Percentiles rank a stretch among this genome's conserved stretches.
Evolutionary conservation across 192 early-diverging fungal species (phyloP).

Genomic region (Entomortierella chlamydospora): DNA sequence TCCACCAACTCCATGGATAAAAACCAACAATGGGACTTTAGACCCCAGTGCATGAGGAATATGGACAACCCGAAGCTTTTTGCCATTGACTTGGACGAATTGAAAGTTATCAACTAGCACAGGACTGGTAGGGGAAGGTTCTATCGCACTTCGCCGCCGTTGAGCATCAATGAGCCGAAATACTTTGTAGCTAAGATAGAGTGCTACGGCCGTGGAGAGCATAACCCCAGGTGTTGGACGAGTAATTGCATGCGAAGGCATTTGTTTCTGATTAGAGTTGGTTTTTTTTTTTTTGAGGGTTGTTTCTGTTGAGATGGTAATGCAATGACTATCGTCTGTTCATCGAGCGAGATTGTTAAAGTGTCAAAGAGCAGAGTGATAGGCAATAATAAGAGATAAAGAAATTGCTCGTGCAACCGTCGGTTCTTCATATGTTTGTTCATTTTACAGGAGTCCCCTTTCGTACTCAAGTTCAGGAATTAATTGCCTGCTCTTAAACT

Average conservation of each 20-base stretch:
- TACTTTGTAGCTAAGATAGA: conserved; percentile 36
- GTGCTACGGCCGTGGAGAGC: conserved; percentile 29
- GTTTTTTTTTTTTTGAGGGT: not conserved
- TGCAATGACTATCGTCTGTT: too few species aligned
- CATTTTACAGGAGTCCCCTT: too few species aligned
- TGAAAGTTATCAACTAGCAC: conserved; percentile 56
- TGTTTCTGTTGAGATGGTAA: not conserved
- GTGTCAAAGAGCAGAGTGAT: not conserved
- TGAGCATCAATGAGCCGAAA: conserved; percentile 8
- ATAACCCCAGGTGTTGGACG: conserved; percentile 16
- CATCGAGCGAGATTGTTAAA: too few species aligned
- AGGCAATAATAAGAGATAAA: not conserved
- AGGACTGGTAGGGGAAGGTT: conserved; percentile 30
- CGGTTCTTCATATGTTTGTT: too few species aligned
- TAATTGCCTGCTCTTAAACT: too few species aligned
- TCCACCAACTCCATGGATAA: conserved; percentile 70
- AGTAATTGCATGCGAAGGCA: not conserved
- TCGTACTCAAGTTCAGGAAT: too few species aligned
- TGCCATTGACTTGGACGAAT: conserved; percentile 60
- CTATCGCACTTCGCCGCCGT: not conserved
- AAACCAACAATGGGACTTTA: conserved; percentile 65
- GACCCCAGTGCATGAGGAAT: conserved; percentile 65
- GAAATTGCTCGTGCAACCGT: not conserved
- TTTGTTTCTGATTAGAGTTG: too few species aligned
- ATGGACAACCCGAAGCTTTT: conserved; percentile 63